Conservation (phyloP, 2,329 filamentous ascomycete genomes). For the Bipolaris victoriae region DNA sequence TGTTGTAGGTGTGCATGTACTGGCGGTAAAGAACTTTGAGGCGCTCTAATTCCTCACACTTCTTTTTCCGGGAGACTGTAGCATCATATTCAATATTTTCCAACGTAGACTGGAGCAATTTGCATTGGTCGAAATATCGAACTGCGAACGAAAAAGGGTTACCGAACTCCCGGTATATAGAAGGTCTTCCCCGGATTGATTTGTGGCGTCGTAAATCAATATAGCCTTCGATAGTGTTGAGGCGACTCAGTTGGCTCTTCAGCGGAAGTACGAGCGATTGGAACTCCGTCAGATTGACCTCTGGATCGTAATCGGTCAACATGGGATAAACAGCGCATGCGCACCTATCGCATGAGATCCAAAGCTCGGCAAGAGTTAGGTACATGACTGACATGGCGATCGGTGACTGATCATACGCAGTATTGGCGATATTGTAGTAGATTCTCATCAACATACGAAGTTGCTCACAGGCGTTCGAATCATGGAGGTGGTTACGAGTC, state of each 20-base stretch:
- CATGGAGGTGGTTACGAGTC: constrained; percentile 39
- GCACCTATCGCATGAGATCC: constrained; percentile 62
- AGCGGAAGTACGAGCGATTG: constrained; percentile 56
- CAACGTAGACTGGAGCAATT: constrained; percentile 47
- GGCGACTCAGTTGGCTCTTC: constrained; percentile 54
- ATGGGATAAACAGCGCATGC: constrained; percentile 50
- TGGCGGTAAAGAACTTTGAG: constrained; percentile 20
- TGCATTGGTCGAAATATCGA: constrained; percentile 56
- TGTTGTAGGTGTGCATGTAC: constrained; percentile 20
- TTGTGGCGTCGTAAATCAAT: constrained; percentile 43
- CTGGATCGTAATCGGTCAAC: constrained; percentile 56
- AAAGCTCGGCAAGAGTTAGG: constrained; percentile 63
- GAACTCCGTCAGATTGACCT: constrained; percentile 51
- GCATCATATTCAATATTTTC: constrained; percentile 52
- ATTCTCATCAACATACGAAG: constrained; percentile 20
- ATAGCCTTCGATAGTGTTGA: constrained; percentile 58
- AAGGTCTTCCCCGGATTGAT: constrained; percentile 26
- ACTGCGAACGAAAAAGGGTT: constrained; percentile 53
- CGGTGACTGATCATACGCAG: constrained; percentile 51
- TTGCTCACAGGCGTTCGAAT: constrained; percentile 31
- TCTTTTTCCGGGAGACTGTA: constrained; percentile 14
- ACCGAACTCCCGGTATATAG: constrained; percentile 51
- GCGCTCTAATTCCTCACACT: constrained; percentile 27
- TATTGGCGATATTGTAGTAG: constrained; percentile 23
- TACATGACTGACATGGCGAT: constrained; percentile 61